These are phyloP conservation scores for Pseudotulostoma volvatum DNA, from an alignment of 495 filamentous ascomycete genomes.

Conservation along the genomic window DNA sequence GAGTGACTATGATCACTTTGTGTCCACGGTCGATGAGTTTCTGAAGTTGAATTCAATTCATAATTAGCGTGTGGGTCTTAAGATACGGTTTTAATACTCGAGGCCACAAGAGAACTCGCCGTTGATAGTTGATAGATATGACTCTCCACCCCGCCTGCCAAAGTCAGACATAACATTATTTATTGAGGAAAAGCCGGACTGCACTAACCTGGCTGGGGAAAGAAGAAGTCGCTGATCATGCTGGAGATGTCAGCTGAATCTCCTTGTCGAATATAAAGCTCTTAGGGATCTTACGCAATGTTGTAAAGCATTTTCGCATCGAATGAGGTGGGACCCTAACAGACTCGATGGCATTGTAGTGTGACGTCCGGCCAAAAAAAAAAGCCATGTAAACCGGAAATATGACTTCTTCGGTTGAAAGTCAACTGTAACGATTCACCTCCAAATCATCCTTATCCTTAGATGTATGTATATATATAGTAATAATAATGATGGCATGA, in stretches of 20 bases:
- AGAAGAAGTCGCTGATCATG: conserved; percentile 99
- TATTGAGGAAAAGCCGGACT: too few species aligned
- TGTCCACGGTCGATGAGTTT: conserved; percentile 95
- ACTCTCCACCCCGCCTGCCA: conserved; percentile 71
- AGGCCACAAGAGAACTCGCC: conserved; percentile 14
- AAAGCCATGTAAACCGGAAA: too few species aligned
- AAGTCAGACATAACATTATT: conserved; percentile 6
- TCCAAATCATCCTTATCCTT: too few species aligned
- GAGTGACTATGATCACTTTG: conserved; percentile 95
- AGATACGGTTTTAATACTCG: too few species aligned
- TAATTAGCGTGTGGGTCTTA: background rate
- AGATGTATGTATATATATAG: too few species aligned
- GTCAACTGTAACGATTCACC: too few species aligned
- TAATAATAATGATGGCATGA: too few species aligned
- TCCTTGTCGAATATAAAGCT: background rate
- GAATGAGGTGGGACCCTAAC: too few species aligned
- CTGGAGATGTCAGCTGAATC: conserved; percentile 20
- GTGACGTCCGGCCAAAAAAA: too few species aligned
- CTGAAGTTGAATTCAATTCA: too few species aligned
- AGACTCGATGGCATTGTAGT: too few species aligned
- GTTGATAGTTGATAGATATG: conserved; percentile 96
- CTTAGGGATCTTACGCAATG: conserved; percentile 42
- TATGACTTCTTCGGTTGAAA: too few species aligned
- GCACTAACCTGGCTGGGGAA: conserved; percentile 65
- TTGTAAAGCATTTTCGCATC: conserved; percentile 44